A percentile compares a stretch with the other conserved stretches of the same genome.
Conservation (phyloP, 2,329 filamentous ascomycete genomes). For the Alternaria atra region DNA sequence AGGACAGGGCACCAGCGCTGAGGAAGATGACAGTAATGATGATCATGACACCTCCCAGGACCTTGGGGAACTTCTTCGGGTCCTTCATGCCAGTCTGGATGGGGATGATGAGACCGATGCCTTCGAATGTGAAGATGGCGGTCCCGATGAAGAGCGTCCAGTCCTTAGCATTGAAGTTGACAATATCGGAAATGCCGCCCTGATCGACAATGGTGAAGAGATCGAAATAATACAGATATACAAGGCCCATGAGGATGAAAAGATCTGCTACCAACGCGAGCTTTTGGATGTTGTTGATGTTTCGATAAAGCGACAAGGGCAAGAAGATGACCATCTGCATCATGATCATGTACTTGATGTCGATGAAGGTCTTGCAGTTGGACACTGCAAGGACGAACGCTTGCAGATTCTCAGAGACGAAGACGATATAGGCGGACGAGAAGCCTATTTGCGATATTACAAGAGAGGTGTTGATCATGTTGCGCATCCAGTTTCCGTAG, state of each 20-base stretch:
- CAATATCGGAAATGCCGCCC: constrained; percentile 81
- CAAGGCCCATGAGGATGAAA: constrained; percentile 90
- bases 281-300: constrained; percentile 97
- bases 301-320: constrained; percentile 89
- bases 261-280: constrained; percentile 92
- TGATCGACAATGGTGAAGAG: constrained; percentile 79
- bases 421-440: constrained; percentile 94
- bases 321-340: constrained; percentile 96
- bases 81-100: constrained; percentile 97
- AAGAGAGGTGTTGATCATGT: constrained; percentile 86
- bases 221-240: constrained; percentile 97
- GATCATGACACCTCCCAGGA: constrained; percentile 91
- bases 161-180: constrained; percentile 86
- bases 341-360: constrained; percentile 88
- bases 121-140: constrained; percentile 98
- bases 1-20: constrained; percentile 90
- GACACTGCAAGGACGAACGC: constrained; percentile 93
- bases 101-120: constrained; percentile 95
- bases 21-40: constrained; percentile 92
- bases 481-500: constrained; percentile 90
- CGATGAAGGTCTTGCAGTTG: constrained; percentile 83
- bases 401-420: constrained; percentile 93
- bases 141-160: constrained; percentile 99
- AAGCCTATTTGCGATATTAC: constrained; percentile 96
- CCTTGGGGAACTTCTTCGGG: constrained; percentile 87